Evolutionary conservation across 768 basidiomycete species (phyloP), one percentile per base, ranked within the genome.

Genomic region (Mycena albidolilacea): DNA sequence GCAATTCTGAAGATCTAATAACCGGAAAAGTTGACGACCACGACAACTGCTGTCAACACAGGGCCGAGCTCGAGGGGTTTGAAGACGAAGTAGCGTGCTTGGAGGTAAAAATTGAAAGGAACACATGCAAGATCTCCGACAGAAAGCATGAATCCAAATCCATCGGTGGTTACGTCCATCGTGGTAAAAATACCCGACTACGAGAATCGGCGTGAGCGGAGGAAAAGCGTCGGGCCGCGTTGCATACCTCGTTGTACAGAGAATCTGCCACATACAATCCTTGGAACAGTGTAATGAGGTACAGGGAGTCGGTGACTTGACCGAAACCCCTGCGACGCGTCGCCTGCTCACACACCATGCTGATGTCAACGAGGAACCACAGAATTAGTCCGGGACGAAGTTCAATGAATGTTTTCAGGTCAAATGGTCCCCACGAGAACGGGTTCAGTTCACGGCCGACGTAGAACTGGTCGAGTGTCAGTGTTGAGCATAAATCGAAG

Each of bases 101-200:
- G 97, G 15, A 98, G 90, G 39, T 91, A 91, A 84, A 98, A 99
- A 17, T 91, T 92, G 83, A 98, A 97, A 12, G 97, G 97, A 12
- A 99, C 95, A 93, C 95, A 98, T 21, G 91, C 83, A 38, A 98
- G 89, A 79, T 98, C 96, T 50, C 98, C 97, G 60, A 97, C 89
- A 5, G 96, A 84, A 39, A 99, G 92, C 98, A 99, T 99, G 88
- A 97, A 98, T 9, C 98, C 98, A 78, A 99, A 98, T 12, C 98
- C 98, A 77, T 99, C 98, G 12, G 94, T 95, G 4, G 93, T 97
- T 79, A 99, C 97, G 79, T 99, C 98, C 95, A 99, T 99, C 5
- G 94, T 96, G 0, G 95, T 97, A 69, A 99, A 87, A 75, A 99
- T 88, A 11, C 95, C 93, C 2, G 94, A 89, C 95, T 98, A 75